Base-by-base conservation (phyloP, 2,329 filamentous ascomycete species). In the Aspergillus quadrilineatus region DNA sequence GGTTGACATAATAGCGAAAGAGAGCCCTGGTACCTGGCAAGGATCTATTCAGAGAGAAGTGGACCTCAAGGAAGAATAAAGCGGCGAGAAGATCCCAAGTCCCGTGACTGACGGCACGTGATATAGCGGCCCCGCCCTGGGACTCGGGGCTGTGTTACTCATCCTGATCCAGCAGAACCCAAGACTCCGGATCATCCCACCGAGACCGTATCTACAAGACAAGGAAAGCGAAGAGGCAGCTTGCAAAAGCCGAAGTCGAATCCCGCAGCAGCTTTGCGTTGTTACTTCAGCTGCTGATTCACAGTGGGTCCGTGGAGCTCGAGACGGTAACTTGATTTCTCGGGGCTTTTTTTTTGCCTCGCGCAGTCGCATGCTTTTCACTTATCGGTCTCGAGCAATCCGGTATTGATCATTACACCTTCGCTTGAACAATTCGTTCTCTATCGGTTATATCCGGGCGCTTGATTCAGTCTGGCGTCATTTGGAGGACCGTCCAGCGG, bases 381-480 rank as follows among this genome's bases (percentile, higher is more conserved):
- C 30, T 36, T 51, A 14, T 52, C 22, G 17, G 30, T 32, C n/a
- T 26, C 17, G 6, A 42, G 34, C 30, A 32, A 37, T 37, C n/a
- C 10, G 9, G 34, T n/a, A 7, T 29, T 26, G 29, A 50, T 46
- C 14, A 29, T 41, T n/a, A 36, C 61, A 54, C 50, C 52, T 43
- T 39, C 45, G 41, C 14, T 22, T 4, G 37, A 6, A 12, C 47
- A 46, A 34, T 52, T 50, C 55, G 47, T 53, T 53, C 56, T 60
- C 55, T 50, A 56, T 60, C 50, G 57, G 61, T 28, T 37, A 44
- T 52, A 49, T 45, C 26, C 46, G 47, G 50, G 54, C 53, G 59
- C 56, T 64, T 67, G 67, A 60, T 50, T 34, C 71, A 75, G 68
- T 60, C 71, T 73, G 71, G 71, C 70, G 66, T 69, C 68, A 63